A percentile compares a stretch with the other conserved stretches of the same genome.
phyloP scores from a whole-genome alignment of 2,329 filamentous ascomycete species.

The Magnaporthiopsis incrustans region DNA sequence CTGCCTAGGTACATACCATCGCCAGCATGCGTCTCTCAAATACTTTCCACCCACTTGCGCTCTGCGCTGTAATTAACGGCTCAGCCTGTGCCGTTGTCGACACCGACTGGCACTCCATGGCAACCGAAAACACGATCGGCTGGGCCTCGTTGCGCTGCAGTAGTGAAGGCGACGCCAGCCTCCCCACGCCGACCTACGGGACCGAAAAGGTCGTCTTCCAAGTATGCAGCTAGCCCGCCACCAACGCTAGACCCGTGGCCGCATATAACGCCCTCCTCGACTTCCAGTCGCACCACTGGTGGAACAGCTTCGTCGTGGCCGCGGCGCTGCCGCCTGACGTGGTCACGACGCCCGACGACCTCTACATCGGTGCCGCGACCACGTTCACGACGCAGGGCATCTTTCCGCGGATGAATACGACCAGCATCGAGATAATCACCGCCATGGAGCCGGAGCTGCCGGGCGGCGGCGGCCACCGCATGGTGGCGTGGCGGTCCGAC shows the following conservation, averaged over 20 bases:
- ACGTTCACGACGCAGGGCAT: not conserved
- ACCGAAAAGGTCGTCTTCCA: not conserved
- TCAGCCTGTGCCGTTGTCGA: too few species aligned
- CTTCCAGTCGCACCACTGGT: not conserved
- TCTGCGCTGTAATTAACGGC: too few species aligned
- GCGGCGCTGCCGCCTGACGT: not conserved
- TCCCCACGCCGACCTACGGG: slow-evolving; percentile 4
- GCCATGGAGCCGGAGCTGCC: not conserved
- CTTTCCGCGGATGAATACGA: not conserved
- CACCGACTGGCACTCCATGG: not conserved
- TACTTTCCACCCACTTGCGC: too few species aligned
- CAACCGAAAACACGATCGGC: not conserved
- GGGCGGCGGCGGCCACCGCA: too few species aligned
- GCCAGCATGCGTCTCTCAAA: too few species aligned
- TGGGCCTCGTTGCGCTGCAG: not conserved
- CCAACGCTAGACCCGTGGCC: not conserved
- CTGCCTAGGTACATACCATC: too few species aligned
- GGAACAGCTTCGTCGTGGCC: slow-evolving; percentile 1
- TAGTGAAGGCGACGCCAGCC: not conserved
- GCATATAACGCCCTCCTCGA: not conserved
- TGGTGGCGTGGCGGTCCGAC: slow-evolving; percentile 1
- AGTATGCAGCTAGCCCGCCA: not conserved
- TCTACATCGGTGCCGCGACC: not conserved
- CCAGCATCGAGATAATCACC: not conserved
- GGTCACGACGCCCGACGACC: not conserved